phyloP scores from a whole-genome alignment of 208 protist genomes.

The Naegleria gruberi region DNA sequence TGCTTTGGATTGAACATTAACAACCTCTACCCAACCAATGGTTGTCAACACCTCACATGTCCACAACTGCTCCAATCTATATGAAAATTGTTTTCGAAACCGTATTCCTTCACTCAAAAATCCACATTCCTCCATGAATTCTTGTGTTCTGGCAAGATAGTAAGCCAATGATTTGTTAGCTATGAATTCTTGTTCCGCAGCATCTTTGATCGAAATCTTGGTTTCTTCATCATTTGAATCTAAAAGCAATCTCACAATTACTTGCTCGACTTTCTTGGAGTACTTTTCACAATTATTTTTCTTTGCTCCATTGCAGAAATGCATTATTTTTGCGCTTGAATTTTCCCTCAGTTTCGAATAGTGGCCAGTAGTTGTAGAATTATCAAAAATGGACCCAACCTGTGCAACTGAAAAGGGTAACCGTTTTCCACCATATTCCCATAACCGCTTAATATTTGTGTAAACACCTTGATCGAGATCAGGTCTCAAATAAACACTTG shows the following conservation, averaged over 20 bases:
- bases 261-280: slow-evolving; percentile 52
- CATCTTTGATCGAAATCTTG: slow-evolving; percentile 69
- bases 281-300: slow-evolving; percentile 88
- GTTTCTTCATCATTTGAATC: slow-evolving; percentile 64
- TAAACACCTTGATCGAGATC: slow-evolving; percentile 99
- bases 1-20: slow-evolving; percentile 92
- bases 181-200: slow-evolving; percentile 70
- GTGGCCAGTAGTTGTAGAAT: slow-evolving; percentile 83
- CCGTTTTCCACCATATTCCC: slow-evolving; percentile 86
- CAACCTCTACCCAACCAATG: slow-evolving; percentile 97
- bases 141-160: slow-evolving; percentile 86
- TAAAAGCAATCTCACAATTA: slow-evolving; percentile 67
- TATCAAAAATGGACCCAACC: slow-evolving; percentile 98
- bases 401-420: slow-evolving; percentile 96
- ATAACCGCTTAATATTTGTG: slow-evolving; percentile 84
- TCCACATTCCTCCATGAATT: slow-evolving; percentile 85
- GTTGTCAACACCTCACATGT: slow-evolving; percentile 91
- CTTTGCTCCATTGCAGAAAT: slow-evolving; percentile 92
- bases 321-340: slow-evolving; percentile 97
- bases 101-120: slow-evolving; percentile 72
- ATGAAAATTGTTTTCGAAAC: slow-evolving; percentile 85
- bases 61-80: slow-evolving; percentile 99
- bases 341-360: slow-evolving; percentile 91
- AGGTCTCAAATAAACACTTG: no score
- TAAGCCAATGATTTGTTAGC: slow-evolving; percentile 96